Evolutionary conservation across 345 rosid genomes (phyloP), one percentile per base, ranked within the genome.

Genomic region (Cardamine resedifolia): DNA sequence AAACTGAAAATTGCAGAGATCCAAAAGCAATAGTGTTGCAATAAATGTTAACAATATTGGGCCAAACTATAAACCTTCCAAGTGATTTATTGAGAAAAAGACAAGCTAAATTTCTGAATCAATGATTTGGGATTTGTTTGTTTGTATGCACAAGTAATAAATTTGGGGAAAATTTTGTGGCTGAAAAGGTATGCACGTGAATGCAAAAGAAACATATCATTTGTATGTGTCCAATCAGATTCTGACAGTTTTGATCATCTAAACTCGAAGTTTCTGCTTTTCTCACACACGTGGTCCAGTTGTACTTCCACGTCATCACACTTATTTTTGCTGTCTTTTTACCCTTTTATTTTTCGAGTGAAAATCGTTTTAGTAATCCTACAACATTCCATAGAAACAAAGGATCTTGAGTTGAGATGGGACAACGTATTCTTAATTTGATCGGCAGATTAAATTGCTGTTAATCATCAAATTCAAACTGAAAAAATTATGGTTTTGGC

Each of bases 101-200:
- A 75, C 78, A 24, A 66, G 73, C 48, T 50, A 28, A 21, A 3
- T 26, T 58, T 51, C 23, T 10, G 43, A 20, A 58, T 50, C 68
- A 75, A 76, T 70, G 71, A 69, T 76, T 53, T 69, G 48, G 58
- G 51, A 47, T 63, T 45, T 45, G 20, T 62, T 45, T 75, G 52
- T 52, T 53, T 24, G 52, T 52, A 44, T 24, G 65, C 64, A 61
- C 55, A 52, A 63, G 38, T 68, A 52, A 43, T 49, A 43, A 31
- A 43, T 56, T 52, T 4, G 28, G 34, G 62, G 4, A 7, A 45
- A 67, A n/a, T n/a, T 5, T 24, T 76, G 79, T 76, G 75, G 79
- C 44, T 61, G 16, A 1, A 10, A 48, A 26, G 45, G 47, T 10
- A n/a, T 76, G 79, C 75, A 70, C 75, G 79, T 76, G 75, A 70